phyloP scores from a whole-genome alignment of 257 asterid species.

The Lavandula angustifolia region DNA sequence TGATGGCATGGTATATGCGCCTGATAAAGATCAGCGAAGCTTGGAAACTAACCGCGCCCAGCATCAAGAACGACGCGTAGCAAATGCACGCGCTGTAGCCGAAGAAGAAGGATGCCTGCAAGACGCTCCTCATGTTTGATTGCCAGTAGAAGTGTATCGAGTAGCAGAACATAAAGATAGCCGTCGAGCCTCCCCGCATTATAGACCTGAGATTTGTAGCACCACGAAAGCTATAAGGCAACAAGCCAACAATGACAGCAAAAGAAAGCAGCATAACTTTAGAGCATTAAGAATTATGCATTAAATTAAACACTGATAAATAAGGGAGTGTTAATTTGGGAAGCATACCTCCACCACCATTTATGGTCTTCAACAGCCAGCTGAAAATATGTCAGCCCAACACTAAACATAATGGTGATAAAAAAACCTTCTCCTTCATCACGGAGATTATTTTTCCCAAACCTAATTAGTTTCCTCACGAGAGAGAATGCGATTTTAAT shows the following conservation, averaged over 20 bases:
- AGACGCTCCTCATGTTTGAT: constrained; percentile 69
- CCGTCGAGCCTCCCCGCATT: constrained; percentile 76
- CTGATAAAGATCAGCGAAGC: constrained; percentile 62
- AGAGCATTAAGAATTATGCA: background rate
- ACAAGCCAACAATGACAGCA: too few relatives aligned
- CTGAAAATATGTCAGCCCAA: constrained; percentile 76
- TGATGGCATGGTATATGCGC: constrained; percentile 60
- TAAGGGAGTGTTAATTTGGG: background rate
- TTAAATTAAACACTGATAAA: background rate
- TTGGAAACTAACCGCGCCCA: constrained; percentile 65
- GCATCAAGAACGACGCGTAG: constrained; percentile 72
- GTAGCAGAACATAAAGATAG: constrained; percentile 64
- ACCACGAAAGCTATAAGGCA: constrained; percentile 5
- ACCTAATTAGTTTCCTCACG: too few relatives aligned
- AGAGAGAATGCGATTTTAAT: too few relatives aligned
- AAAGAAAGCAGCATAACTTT: background rate
- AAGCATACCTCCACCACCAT: constrained; percentile 88
- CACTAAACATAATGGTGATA: constrained; percentile 60
- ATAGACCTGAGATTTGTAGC: constrained; percentile 69
- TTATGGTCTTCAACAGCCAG: constrained; percentile 73
- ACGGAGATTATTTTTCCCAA: too few relatives aligned
- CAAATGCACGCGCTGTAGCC: constrained; percentile 74
- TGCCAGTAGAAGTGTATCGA: constrained; percentile 57
- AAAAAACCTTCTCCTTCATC: too few relatives aligned
- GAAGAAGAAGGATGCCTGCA: constrained; percentile 63